phyloP scores from a whole-genome alignment of 371 early-diverging fungal genomes.

The Mucor irregularis region DNA sequence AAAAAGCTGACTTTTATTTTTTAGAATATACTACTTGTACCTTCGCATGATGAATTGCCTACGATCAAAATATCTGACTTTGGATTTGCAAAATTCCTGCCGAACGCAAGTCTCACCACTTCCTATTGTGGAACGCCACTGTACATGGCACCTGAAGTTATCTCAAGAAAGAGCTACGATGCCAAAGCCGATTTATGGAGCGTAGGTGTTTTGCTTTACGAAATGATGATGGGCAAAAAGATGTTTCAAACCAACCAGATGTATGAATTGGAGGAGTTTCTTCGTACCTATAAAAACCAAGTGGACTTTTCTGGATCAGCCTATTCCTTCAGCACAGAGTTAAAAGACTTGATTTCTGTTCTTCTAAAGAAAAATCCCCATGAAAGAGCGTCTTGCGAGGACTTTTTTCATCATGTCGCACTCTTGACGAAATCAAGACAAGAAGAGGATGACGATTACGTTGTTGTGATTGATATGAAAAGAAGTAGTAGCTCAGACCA shows the following conservation, averaged over 20 bases:
- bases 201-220: constrained; percentile 90
- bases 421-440: background rate
- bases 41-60: constrained; percentile 51
- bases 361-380: constrained; percentile 80
- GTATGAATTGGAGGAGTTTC: constrained; percentile 79
- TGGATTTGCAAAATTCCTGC: constrained; percentile 89
- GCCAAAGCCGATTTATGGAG: constrained; percentile 96
- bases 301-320: constrained; percentile 68
- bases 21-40: constrained; percentile 28
- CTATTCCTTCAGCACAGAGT: constrained; percentile 35
- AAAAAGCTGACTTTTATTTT: constrained; percentile 33
- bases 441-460: constrained; percentile 4
- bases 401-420: constrained; percentile 81
- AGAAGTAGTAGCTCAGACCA: background rate
- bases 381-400: constrained; percentile 86
- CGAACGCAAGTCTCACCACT: constrained; percentile 36
- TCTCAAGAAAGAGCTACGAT: constrained; percentile 85
- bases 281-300: constrained; percentile 73
- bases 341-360: constrained; percentile 73
- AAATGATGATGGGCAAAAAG: constrained; percentile 85
- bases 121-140: constrained; percentile 92
- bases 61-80: constrained; percentile 91
- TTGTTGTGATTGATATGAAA: constrained; percentile 2
- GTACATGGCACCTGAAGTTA: constrained; percentile 97
- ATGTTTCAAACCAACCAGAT: constrained; percentile 91